Evolutionary conservation across 495 filamentous ascomycete genomes (phyloP).

Genomic region (Penicillium paradoxum): DNA sequence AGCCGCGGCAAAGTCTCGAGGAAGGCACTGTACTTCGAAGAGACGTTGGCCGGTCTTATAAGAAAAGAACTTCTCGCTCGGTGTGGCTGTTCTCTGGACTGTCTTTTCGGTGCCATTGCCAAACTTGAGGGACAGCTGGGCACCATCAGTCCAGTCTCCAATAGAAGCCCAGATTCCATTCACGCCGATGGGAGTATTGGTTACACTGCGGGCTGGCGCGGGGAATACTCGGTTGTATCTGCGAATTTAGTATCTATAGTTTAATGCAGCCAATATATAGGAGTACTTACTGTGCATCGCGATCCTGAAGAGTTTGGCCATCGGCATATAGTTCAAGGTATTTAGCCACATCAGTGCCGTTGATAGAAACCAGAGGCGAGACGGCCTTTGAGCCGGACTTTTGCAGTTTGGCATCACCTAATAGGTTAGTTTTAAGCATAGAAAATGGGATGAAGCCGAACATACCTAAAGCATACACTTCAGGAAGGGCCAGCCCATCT

Average conservation of each 20-base stretch:
- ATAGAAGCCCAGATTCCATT: constrained; percentile 24
- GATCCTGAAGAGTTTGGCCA: constrained; percentile 28
- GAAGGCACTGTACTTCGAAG: constrained; percentile 21
- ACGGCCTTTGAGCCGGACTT: constrained; percentile 9
- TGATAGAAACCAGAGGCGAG: constrained; percentile 29
- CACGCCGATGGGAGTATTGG: constrained; percentile 13
- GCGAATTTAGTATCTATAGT: constrained; percentile 6
- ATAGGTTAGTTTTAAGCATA: not conserved
- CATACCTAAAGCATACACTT: constrained; percentile 30
- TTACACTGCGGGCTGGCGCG: constrained; percentile 19
- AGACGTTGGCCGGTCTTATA: constrained; percentile 22
- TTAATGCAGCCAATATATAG: not conserved
- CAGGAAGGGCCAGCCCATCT: constrained; percentile 32
- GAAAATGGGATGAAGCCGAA: not conserved
- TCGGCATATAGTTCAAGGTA: constrained; percentile 21
- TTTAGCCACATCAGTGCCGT: constrained; percentile 27
- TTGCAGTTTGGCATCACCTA: constrained; percentile 21
- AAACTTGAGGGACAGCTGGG: constrained; percentile 15
- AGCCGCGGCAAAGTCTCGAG: constrained; percentile 8
- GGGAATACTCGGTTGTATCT: constrained; percentile 27
- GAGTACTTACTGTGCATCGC: constrained; percentile 33
- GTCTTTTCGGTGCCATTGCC: constrained; percentile 19
- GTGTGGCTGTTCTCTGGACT: constrained; percentile 15
- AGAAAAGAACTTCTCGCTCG: constrained; percentile 20
- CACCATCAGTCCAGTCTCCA: constrained; percentile 21